A percentile compares a stretch with the other conserved stretches of the same genome.
Evolutionary conservation across 2,329 filamentous ascomycete species (phyloP).

Genomic region (Aspergillus oerlinghausenensis): DNA sequence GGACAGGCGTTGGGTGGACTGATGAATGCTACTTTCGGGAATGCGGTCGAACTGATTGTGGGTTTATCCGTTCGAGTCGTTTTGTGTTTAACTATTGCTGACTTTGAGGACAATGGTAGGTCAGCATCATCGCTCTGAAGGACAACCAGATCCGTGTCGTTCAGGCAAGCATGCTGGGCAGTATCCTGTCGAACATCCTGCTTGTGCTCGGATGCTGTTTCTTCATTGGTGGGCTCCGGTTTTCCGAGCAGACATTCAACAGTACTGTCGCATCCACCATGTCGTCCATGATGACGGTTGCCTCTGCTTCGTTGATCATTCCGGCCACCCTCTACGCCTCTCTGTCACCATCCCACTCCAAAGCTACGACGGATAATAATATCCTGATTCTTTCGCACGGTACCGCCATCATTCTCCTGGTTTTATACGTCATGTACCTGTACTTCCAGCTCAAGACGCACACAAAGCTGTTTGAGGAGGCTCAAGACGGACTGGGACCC

Average conservation of each 20-base stretch:
- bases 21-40: constrained; percentile 64
- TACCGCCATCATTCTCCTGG: constrained; percentile 68
- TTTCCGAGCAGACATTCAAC: constrained; percentile 62
- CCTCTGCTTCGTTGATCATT: constrained; percentile 73
- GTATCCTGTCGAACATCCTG: constrained; percentile 89
- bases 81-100: not conserved
- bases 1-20: constrained; percentile 59
- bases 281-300: constrained; percentile 68
- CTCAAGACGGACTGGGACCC: constrained; percentile 26
- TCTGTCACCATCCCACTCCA: constrained; percentile 42
- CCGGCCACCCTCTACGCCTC: constrained; percentile 70
- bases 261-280: constrained; percentile 48
- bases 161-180: constrained; percentile 96
- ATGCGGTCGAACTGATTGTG: constrained; percentile 66
- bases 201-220: constrained; percentile 81
- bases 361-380: constrained; percentile 42
- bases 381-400: constrained; percentile 70
- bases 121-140: constrained; percentile 84
- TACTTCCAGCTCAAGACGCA: constrained; percentile 75
- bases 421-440: constrained; percentile 72
- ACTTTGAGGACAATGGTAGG: constrained; percentile 45
- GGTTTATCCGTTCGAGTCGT: constrained; percentile 64
- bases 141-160: constrained; percentile 89
- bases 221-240: constrained; percentile 66
- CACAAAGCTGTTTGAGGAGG: constrained; percentile 62